Evolutionary conservation across 495 filamentous ascomycete species (phyloP), one percentile per base, ranked within the genome.

Genomic region (Penicillium silybi): DNA sequence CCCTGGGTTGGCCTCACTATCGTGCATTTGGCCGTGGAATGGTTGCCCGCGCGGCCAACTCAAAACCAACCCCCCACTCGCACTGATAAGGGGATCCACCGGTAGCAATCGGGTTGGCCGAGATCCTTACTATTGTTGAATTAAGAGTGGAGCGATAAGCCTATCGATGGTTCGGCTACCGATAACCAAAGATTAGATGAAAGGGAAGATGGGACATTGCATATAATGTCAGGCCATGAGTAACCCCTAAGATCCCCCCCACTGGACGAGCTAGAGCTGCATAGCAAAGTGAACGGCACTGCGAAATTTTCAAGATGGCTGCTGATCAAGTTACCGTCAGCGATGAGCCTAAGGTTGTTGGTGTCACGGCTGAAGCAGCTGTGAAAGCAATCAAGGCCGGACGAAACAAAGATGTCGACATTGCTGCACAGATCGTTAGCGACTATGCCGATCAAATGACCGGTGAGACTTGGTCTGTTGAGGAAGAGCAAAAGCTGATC

Each of bases 391-490:
- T 48, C 2, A 39, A 48, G 17, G 46, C 46, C 23, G 46, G 46
- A 15, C 46, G 35, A 17, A 48, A 39, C n/a, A 48, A 48, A 25
- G 46, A 48, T 40, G 46, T 48, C 3, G 46, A 48, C 13, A 48
- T 48, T 40, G 46, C 46, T 11, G 46, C 46, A 9, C 46, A 48
- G 46, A 48, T 48, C 4, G 16, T 48, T 8, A 16, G 16, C 19
- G 35, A 48, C 22, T 48, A 48, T 25, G 46, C 46, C 1, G 46
- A 48, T 26, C 34, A 48, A 27, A 27, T 39, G 19, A 32, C 25
- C 17, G 46, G 46, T 9, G 46, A 48, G 2, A 40, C 9, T 17
- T 48, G 46, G 46, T 25, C 34, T 39, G 5, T 48, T n/a, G 46
- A 48, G 37, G 46, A 48, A 40, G 46, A 48, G 18, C 39, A 17